phyloP scores from a whole-genome alignment of 805 yeast genomes.

The Wickerhamiella kurtzmanii region DNA sequence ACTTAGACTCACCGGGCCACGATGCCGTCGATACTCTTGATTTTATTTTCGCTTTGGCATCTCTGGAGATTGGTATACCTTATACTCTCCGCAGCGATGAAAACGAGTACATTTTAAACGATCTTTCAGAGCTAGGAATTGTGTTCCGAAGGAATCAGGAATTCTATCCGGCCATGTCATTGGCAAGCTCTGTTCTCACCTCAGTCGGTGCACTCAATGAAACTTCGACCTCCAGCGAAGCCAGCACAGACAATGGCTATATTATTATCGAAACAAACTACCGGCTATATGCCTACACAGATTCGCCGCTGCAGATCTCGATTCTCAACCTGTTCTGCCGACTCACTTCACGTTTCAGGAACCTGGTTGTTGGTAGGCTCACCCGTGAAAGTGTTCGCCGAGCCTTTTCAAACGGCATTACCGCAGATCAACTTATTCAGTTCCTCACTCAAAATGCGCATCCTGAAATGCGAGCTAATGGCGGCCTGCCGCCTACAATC shows the following conservation, averaged over 20 bases:
- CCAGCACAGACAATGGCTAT: slow-evolving; percentile 24
- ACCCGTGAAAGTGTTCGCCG: slow-evolving; percentile 82
- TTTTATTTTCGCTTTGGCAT: slow-evolving; percentile 85
- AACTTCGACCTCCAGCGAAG: background rate
- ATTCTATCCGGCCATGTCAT: slow-evolving; percentile 22
- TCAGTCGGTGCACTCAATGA: background rate
- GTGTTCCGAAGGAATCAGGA: slow-evolving; percentile 36
- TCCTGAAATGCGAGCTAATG: slow-evolving; percentile 66
- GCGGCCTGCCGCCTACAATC: slow-evolving; percentile 86
- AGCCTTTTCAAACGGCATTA: slow-evolving; percentile 78
- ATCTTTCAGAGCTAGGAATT: slow-evolving; percentile 80
- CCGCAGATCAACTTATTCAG: slow-evolving; percentile 86
- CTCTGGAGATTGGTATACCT: slow-evolving; percentile 79
- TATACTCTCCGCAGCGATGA: slow-evolving; percentile 59
- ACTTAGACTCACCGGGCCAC: slow-evolving; percentile 69
- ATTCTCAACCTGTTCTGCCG: slow-evolving; percentile 80
- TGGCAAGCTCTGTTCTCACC: slow-evolving; percentile 1
- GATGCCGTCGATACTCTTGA: slow-evolving; percentile 92
- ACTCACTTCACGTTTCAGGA: slow-evolving; percentile 68
- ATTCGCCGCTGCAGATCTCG: slow-evolving; percentile 90
- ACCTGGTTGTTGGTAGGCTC: slow-evolving; percentile 85
- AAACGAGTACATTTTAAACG: slow-evolving; percentile 84
- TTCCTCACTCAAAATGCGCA: slow-evolving; percentile 88
- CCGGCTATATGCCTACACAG: slow-evolving; percentile 82
- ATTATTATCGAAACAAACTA: slow-evolving; percentile 87